Conservation (phyloP, 2,329 filamentous ascomycete species). For the Grosmannia clavigera region DNA sequence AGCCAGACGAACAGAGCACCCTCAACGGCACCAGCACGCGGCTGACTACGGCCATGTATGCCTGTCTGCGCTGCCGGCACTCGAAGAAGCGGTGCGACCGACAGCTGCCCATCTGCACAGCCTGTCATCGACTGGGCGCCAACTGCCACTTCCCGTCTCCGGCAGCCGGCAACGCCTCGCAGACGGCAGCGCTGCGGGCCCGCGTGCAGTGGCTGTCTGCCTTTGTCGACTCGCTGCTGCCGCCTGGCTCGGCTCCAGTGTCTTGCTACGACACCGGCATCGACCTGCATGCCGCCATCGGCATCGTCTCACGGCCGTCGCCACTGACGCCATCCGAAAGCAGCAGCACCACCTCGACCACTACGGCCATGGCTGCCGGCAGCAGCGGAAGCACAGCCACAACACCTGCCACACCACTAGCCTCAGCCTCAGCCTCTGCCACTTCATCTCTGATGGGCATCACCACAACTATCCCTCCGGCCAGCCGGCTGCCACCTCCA, state of each 20-base stretch:
- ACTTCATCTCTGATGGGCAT: too few relatives aligned
- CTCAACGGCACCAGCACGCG: too few relatives aligned
- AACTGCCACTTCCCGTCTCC: slow-evolving; percentile 24
- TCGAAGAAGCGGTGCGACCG: slow-evolving; percentile 34
- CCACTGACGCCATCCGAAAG: too few relatives aligned
- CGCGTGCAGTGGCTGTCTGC: slow-evolving; percentile 27
- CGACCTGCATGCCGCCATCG: too few relatives aligned
- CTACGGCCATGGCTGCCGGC: too few relatives aligned
- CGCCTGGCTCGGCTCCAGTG: slow-evolving; percentile 16
- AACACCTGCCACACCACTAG: too few relatives aligned
- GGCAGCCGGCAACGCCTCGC: slow-evolving; percentile 19
- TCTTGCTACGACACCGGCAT: slow-evolving; percentile 24
- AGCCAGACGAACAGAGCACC: background rate
- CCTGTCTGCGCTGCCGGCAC: slow-evolving; percentile 30
- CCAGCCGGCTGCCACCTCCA: too few relatives aligned
- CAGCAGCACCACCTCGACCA: too few relatives aligned
- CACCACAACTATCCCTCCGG: too few relatives aligned
- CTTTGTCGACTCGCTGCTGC: slow-evolving; percentile 23
- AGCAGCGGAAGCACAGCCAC: too few relatives aligned
- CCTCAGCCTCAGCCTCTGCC: too few relatives aligned
- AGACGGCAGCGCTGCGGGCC: slow-evolving; percentile 24
- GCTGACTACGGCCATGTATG: background rate
- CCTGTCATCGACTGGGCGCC: slow-evolving; percentile 26
- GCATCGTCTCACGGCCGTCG: too few relatives aligned
- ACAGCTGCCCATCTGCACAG: slow-evolving; percentile 26